Evolutionary conservation across 768 basidiomycete species (phyloP), one percentile per base, ranked within the genome.

Genomic region (Podaxis carcinomalis): DNA sequence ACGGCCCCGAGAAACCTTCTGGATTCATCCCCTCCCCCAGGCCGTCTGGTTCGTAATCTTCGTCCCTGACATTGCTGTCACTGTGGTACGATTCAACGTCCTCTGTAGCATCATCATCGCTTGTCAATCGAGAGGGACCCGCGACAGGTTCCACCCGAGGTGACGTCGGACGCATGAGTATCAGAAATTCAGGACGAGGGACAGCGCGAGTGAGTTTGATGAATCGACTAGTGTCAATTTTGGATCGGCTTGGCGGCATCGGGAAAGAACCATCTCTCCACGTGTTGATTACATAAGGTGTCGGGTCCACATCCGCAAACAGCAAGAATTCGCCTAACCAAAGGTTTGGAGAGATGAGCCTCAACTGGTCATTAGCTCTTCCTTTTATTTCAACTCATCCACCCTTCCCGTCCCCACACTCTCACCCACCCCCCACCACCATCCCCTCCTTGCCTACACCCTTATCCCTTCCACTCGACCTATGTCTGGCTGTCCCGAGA

Each of bases 1-100:
- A 53, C 4, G 59, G 59, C 14, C 82, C 87, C 36, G 83, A 73
- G 63, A 86, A 87, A 5, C 86, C 87, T 60, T 83, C 80, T 0
- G 70, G 77, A 63, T 84, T 78, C 83, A 86, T 85, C 56, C 83
- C 84, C 2, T 81, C 76, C 0, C 68, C 74, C 19, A 69, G 70
- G n/a, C 59, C 63, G 6, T 68, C 68, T 16, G 65, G 67, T 19
- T 62, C 62, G 7, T 68, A 69, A 35, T 70, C 70, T 13, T 71
- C 68, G n/a, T 71, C 65, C 6, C 73, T 66, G 11, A 55, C 39
- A 46, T 47, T 28, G 47, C 36, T 53, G 40, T 59, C 42, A 19
- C 56, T 51, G 16, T 59, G 61, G 23, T 61, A 50, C 11, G 36
- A 53, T 21, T 28, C 49, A 37, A 28, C 51, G 25, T 57, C 57